These are phyloP conservation scores for Penicillium sp. DNA, from an alignment of 2,329 filamentous ascomycete genomes.

Conservation along the genomic window DNA sequence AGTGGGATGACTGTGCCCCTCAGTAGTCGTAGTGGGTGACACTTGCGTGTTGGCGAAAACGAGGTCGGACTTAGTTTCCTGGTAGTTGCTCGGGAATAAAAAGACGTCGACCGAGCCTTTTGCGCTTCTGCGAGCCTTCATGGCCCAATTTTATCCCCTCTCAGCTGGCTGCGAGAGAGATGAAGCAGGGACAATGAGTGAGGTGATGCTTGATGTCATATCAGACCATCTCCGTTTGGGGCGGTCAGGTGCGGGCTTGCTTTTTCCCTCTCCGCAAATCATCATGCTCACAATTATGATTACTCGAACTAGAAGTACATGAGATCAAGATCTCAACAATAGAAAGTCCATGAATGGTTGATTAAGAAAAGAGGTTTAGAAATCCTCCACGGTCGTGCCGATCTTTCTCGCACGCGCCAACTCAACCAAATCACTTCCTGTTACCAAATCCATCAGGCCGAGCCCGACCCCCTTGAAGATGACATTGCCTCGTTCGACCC, in stretches of 20 bases:
- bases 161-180: background rate
- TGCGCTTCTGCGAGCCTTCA: background rate
- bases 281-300: constrained; percentile 4
- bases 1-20: constrained; percentile 24
- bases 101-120: constrained; percentile 5
- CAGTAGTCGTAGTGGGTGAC: constrained; percentile 10
- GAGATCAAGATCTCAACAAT: constrained; percentile 4
- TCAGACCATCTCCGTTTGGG: constrained; percentile 8
- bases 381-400: constrained; percentile 55
- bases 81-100: background rate
- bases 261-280: constrained; percentile 10
- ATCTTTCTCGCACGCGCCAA: constrained; percentile 61
- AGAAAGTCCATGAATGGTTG: constrained; percentile 4
- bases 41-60: constrained; percentile 5
- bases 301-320: background rate
- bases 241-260: constrained; percentile 3
- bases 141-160: constrained; percentile 2
- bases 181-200: background rate
- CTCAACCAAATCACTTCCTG: constrained; percentile 62
- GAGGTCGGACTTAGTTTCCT: background rate
- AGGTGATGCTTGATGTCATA: constrained; percentile 14
- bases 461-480: constrained; percentile 73
- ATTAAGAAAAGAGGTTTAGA: constrained; percentile 31
- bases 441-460: constrained; percentile 70
- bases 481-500: constrained; percentile 67